phyloP scores from a whole-genome alignment of 176 grass and related monocot genomes.

The Cenchrus fungigraminus region DNA sequence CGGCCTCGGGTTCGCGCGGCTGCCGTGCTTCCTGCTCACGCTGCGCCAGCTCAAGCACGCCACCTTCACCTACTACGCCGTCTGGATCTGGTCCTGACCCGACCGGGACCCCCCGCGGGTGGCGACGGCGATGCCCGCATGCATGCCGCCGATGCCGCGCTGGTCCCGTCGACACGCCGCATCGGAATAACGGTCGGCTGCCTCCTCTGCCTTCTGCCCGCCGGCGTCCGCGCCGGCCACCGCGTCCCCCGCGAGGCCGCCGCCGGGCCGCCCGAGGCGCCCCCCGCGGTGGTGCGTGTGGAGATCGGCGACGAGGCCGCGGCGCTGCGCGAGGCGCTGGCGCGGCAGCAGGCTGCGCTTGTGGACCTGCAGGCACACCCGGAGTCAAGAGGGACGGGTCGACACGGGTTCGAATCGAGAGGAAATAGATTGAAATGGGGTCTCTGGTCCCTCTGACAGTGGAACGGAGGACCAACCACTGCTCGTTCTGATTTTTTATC shows the following conservation, averaged over 20 bases:
- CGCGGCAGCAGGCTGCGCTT: slow-evolving; percentile 48
- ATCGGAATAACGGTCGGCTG: background rate
- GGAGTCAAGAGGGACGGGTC: too few relatives aligned
- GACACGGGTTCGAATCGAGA: too few relatives aligned
- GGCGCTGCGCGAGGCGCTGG: slow-evolving; percentile 51
- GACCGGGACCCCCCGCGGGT: too few relatives aligned
- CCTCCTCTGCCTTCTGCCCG: background rate
- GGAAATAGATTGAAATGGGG: too few relatives aligned
- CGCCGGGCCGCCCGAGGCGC: slow-evolving; percentile 36
- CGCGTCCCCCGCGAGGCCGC: background rate
- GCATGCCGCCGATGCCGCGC: too few relatives aligned
- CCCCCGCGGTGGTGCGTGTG: slow-evolving; percentile 46
- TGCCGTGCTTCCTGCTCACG: slow-evolving; percentile 44
- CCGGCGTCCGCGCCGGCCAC: background rate
- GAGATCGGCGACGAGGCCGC: slow-evolving; percentile 56
- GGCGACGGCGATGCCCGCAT: background rate
- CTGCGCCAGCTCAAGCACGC: slow-evolving; percentile 44
- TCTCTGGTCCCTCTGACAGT: too few relatives aligned
- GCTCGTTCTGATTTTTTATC: too few relatives aligned
- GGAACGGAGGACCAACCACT: too few relatives aligned
- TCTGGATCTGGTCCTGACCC: slow-evolving; percentile 41
- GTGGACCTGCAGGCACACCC: slow-evolving; percentile 30
- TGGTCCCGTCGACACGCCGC: background rate
- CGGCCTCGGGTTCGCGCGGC: slow-evolving; percentile 40
- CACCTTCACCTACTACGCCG: slow-evolving; percentile 37